A percentile compares a stretch with the other conserved stretches of the same genome.
phyloP scores from a whole-genome alignment of 192 early-diverging fungal genomes.

The Gigaspora rosea region DNA sequence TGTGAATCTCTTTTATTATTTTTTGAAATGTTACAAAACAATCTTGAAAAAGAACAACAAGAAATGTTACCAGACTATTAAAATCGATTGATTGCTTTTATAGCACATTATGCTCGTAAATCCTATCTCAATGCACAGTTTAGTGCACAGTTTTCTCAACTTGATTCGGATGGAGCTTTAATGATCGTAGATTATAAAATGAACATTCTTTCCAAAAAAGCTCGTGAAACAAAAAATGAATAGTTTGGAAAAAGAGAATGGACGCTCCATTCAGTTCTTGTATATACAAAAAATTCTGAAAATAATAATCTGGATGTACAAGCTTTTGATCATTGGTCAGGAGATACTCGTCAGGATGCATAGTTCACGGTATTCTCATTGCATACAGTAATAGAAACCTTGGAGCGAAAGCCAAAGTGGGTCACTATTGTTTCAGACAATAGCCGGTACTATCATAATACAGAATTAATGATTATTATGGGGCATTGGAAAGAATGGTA shows the following conservation, averaged over 20 bases:
- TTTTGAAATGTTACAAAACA: neutral
- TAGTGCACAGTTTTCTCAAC: neutral
- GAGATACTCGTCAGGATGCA: neutral
- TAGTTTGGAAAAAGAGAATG: neutral
- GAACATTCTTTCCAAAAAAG: neutral
- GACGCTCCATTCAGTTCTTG: neutral
- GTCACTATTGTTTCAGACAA: neutral
- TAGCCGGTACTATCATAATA: neutral
- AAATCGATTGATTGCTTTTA: neutral
- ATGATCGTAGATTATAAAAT: too few relatives aligned
- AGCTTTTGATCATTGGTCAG: neutral
- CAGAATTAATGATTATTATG: neutral
- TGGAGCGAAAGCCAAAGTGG: neutral
- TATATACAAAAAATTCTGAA: neutral
- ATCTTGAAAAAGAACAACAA: neutral
- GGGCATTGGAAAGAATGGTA: neutral
- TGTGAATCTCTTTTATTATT: conserved; percentile 2
- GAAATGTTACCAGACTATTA: neutral
- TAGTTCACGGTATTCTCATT: neutral
- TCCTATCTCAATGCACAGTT: neutral
- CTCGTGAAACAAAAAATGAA: neutral
- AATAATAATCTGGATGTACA: neutral
- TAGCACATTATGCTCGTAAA: neutral
- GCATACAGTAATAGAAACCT: neutral
- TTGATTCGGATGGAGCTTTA: too few relatives aligned